phyloP scores from a whole-genome alignment of 768 basidiomycete species.

The Kwoniella europaea region DNA sequence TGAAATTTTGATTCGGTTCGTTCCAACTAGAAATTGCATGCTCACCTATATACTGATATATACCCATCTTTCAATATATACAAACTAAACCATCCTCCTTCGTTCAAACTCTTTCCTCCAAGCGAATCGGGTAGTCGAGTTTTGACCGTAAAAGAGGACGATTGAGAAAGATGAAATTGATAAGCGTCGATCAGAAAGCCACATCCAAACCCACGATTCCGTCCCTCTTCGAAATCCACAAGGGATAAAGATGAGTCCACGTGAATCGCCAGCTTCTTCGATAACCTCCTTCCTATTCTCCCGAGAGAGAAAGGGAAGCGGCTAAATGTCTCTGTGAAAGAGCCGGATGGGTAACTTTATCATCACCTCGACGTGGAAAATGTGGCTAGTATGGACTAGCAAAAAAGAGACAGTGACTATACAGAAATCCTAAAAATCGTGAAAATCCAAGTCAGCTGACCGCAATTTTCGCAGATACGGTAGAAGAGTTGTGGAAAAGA shows the following conservation, averaged over 20 bases:
- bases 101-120: constrained; percentile 5
- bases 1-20: constrained; percentile 17
- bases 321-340: constrained; percentile 54
- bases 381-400: constrained; percentile 57
- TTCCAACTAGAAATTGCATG: constrained; percentile 39
- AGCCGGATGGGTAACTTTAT: constrained; percentile 53
- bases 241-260: constrained; percentile 24
- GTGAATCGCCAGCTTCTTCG: constrained; percentile 55
- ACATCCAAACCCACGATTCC: constrained; percentile 45
- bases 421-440: constrained; percentile 51
- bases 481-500: constrained; percentile 5
- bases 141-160: constrained; percentile 2
- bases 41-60: constrained; percentile 44
- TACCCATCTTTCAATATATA: constrained; percentile 7
- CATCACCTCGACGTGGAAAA: constrained; percentile 57
- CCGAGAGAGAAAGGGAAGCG: constrained; percentile 13
- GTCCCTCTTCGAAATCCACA: constrained; percentile 29
- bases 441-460: constrained; percentile 19
- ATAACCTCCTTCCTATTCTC: constrained; percentile 20
- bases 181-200: constrained; percentile 56
- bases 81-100: not conserved
- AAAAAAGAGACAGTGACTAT: constrained; percentile 55
- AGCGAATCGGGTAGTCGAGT: not conserved
- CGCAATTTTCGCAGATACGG: not conserved
- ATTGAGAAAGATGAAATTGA: constrained; percentile 8